These are phyloP conservation scores for Metschnikowia anglica DNA, from an alignment of 805 yeast species.

Conservation along the genomic window DNA sequence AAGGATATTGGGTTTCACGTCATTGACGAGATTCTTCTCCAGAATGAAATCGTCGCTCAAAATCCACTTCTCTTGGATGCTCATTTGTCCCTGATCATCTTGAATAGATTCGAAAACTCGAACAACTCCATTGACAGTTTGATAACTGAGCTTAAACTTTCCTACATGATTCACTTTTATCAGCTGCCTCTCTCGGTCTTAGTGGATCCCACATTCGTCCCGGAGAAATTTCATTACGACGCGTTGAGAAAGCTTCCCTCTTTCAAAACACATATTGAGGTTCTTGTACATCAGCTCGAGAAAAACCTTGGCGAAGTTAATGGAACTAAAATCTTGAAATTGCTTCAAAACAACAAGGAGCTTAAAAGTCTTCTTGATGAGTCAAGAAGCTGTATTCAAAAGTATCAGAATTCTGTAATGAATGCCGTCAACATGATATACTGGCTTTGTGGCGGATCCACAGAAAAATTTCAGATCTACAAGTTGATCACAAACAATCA, in stretches of 20 bases:
- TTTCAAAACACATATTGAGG: constrained; percentile 36
- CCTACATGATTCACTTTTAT: constrained; percentile 42
- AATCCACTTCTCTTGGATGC: constrained; percentile 27
- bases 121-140: constrained; percentile 43
- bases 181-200: constrained; percentile 36
- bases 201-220: constrained; percentile 15
- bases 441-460: constrained; percentile 19
- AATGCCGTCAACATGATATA: constrained; percentile 28
- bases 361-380: constrained; percentile 18
- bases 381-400: constrained; percentile 22
- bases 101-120: constrained; percentile 36
- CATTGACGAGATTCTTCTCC: constrained; percentile 33
- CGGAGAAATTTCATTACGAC: constrained; percentile 20
- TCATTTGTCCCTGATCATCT: constrained; percentile 28
- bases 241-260: constrained; percentile 36
- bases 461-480: constrained; percentile 34
- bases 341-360: constrained; percentile 19
- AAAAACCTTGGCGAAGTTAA: constrained; percentile 12
- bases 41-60: constrained; percentile 23
- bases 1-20: constrained; percentile 35
- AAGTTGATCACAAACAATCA: constrained; percentile 31
- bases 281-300: constrained; percentile 13
- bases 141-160: constrained; percentile 36
- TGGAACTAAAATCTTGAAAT: constrained; percentile 12
- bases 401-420: constrained; percentile 28